Evolutionary conservation across 2,329 filamentous ascomycete genomes (phyloP).

Genomic region (Fusarium tuaranense): DNA sequence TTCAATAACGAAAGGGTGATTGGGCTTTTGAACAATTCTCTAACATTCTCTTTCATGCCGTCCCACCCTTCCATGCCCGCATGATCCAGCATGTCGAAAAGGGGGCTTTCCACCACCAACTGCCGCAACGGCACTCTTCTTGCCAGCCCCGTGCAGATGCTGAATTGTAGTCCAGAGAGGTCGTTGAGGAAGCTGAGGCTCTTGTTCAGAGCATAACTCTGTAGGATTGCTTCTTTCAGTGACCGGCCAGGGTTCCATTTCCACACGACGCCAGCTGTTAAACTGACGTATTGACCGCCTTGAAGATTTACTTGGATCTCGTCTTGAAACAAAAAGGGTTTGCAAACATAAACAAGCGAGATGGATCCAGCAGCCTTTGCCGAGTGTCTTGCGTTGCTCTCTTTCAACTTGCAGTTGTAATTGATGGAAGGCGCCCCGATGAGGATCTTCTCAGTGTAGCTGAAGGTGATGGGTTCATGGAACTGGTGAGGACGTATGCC

Average conservation of each 20-base stretch:
- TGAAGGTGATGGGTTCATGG: not conserved
- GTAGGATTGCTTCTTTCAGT: not conserved
- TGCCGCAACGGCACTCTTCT: not conserved
- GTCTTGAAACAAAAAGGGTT: not conserved
- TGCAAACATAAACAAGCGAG: not conserved
- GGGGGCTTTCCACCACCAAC: not conserved
- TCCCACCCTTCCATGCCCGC: not conserved
- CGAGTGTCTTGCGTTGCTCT: not conserved
- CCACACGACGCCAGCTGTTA: not conserved
- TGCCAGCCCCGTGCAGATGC: not conserved
- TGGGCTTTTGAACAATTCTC: not conserved
- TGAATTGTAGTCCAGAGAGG: not conserved
- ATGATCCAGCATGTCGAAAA: not conserved
- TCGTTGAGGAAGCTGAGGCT: not conserved
- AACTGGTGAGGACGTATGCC: not conserved
- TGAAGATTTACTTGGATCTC: not conserved
- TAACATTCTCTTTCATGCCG: not conserved
- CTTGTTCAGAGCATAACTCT: not conserved
- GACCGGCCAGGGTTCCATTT: not conserved
- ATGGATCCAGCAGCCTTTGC: not conserved
- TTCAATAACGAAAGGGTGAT: not conserved
- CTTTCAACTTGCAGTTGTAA: not conserved
- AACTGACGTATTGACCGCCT: not conserved
- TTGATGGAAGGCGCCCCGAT: not conserved
- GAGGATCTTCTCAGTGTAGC: not conserved